Conservation (phyloP, 495 filamentous ascomycete species). For the Aspergillus egyptiacus region DNA sequence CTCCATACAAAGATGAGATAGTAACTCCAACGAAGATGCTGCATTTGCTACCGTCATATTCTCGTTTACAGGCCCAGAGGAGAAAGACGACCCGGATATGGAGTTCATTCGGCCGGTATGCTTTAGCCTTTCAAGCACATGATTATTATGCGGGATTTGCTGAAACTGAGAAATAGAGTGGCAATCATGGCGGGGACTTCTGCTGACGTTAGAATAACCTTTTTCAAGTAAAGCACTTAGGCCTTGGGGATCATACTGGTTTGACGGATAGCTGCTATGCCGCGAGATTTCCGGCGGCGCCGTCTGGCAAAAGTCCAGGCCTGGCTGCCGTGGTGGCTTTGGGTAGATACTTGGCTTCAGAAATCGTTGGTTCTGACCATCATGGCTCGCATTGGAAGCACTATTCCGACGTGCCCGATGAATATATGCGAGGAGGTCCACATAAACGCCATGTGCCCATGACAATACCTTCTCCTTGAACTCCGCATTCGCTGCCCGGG, state of each 20-base stretch:
- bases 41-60: conserved; percentile 44
- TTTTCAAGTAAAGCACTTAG: background rate
- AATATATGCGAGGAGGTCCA: conserved; percentile 73
- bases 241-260: conserved; percentile 29
- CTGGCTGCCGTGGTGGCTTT: conserved; percentile 52
- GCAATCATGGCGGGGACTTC: conserved; percentile 21
- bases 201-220: conserved; percentile 11
- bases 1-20: conserved; percentile 76
- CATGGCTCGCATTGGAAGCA: conserved; percentile 27
- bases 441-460: conserved; percentile 83
- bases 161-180: conserved; percentile 27
- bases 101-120: conserved; percentile 28
- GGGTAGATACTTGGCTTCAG: conserved; percentile 57
- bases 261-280: conserved; percentile 40
- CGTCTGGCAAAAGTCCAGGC: conserved; percentile 36
- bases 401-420: conserved; percentile 53
- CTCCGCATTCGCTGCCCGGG: conserved; percentile 44
- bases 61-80: conserved; percentile 28
- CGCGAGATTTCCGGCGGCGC: conserved; percentile 27
- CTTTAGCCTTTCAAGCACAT: conserved; percentile 26
- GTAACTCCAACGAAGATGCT: conserved; percentile 65
- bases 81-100: conserved; percentile 32
- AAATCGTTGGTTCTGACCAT: conserved; percentile 31
- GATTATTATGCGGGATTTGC: conserved; percentile 24
- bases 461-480: conserved; percentile 77